A percentile compares a stretch with the other conserved stretches of the same genome.
Conservation (phyloP, 1,284 basidiomycete genomes). For the Termitomyces sp. region DNA sequence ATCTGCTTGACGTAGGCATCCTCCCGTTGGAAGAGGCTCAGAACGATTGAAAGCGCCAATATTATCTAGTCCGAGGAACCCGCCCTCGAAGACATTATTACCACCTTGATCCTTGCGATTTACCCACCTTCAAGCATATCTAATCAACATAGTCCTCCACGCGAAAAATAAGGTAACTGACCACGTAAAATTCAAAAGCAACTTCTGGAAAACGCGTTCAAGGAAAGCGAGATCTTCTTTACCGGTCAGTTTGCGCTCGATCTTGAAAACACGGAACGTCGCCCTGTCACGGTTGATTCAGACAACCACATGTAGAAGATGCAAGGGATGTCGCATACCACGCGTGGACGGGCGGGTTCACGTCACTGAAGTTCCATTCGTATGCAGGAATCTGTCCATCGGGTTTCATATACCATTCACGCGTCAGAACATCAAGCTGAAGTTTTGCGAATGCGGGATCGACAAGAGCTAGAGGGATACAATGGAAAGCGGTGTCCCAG, state of each 20-base stretch:
- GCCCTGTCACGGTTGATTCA: slow-evolving; percentile 47
- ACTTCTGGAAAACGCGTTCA: slow-evolving; percentile 97
- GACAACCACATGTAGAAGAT: neutral
- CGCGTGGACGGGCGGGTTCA: slow-evolving; percentile 96
- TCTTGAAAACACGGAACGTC: slow-evolving; percentile 96
- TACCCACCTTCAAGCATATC: slow-evolving; percentile 70
- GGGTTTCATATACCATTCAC: slow-evolving; percentile 99
- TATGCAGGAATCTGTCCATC: slow-evolving; percentile 98
- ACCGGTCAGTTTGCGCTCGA: slow-evolving; percentile 92
- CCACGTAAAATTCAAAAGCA: slow-evolving; percentile 97
- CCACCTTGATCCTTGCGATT: slow-evolving; percentile 96
- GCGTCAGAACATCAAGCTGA: slow-evolving; percentile 91
- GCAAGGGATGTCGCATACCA: slow-evolving; percentile 48
- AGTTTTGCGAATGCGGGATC: slow-evolving; percentile 97
- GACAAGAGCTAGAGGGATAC: slow-evolving; percentile 92
- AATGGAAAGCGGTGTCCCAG: slow-evolving; percentile 98
- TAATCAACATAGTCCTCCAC: slow-evolving; percentile 4
- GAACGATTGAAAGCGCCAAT: slow-evolving; percentile 98
- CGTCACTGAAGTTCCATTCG: slow-evolving; percentile 98
- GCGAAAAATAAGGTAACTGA: slow-evolving; percentile 25
- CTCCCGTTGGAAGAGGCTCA: slow-evolving; percentile 92
- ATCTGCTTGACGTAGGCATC: slow-evolving; percentile 89
- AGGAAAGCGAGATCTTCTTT: slow-evolving; percentile 89
- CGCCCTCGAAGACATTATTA: slow-evolving; percentile 96
- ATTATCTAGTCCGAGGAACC: slow-evolving; percentile 97